Evolutionary conservation across 305 asterid genomes (phyloP), one percentile per base, ranked within the genome.

Genomic region (Fraxinus baroniana): DNA sequence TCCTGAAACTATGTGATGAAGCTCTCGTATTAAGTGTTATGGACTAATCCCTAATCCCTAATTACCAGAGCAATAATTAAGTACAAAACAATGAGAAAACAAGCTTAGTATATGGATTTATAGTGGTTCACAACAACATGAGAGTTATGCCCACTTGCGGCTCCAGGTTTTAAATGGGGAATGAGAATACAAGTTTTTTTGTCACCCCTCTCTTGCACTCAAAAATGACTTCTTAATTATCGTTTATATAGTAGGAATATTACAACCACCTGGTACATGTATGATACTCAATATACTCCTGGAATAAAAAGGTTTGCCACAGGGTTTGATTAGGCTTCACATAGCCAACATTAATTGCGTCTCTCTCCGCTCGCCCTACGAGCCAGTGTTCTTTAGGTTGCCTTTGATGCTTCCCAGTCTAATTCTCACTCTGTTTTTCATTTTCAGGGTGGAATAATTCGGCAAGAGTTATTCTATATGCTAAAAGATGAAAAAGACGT

Each of bases 401-500:
- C 36, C 3, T 66, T 24, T 28, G 8, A 24, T 66, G 37, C 74
- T 26, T 26, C 3, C 18, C 17, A 3, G 20, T 12, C 36, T 12
- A 66, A 26, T 8, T 7, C 74, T 26, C 36, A 26, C 12, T 64
- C 33, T 8, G 35, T 64, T 24, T 20, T 24, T 24, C 73, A 74
- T 41, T 46, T 76, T 24, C 80, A 77, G 80, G 80, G 80, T 77
- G 80, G 80, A 26, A 44, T 18, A 13, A 44, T 77, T 77, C 80
- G 80, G 44, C 80, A 49, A 77, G 80, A 77, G 36, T 33, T 77
- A 7, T 77, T 44, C 41, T 77, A 77, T 35, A 52, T 77, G 60
- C 80, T 77, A 17, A 78, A 78, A 62, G 81, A 78, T 33, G 81
- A 78, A 44, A 55, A 78, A 32, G 74, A 78, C 5, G 73, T 78